These are phyloP conservation scores for Suzukiozyma palmioleophila DNA, from an alignment of 1,139 yeast genomes.

Conservation along the genomic window DNA sequence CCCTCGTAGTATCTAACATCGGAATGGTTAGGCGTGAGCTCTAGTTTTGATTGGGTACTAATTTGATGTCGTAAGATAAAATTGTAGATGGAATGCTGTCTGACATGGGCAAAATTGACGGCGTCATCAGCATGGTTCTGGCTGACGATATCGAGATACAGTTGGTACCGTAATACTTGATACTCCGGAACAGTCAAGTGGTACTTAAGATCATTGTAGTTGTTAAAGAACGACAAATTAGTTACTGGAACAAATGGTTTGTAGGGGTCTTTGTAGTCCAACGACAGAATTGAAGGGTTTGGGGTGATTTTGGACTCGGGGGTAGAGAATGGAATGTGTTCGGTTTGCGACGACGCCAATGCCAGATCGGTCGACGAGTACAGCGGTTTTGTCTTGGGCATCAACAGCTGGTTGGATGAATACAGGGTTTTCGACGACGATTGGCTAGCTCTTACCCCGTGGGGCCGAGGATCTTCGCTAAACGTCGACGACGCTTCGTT, in stretches of 20 bases:
- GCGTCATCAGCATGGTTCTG: slow-evolving; percentile 37
- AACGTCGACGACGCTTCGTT: too few relatives aligned
- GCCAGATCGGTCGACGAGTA: too few relatives aligned
- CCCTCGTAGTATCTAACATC: slow-evolving; percentile 28
- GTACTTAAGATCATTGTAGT: slow-evolving; percentile 17
- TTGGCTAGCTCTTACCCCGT: too few relatives aligned
- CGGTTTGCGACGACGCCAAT: too few relatives aligned
- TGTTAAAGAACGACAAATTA: slow-evolving; percentile 24
- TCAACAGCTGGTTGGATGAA: too few relatives aligned
- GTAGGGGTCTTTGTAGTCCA: not conserved
- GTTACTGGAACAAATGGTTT: slow-evolving; percentile 19
- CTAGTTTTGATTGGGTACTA: slow-evolving; percentile 8
- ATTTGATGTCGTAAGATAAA: slow-evolving; percentile 26
- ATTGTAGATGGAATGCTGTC: slow-evolving; percentile 35
- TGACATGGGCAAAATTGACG: slow-evolving; percentile 36
- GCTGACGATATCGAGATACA: slow-evolving; percentile 29
- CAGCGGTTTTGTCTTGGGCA: too few relatives aligned
- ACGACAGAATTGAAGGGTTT: not conserved
- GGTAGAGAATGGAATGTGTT: not conserved
- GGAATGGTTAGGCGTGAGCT: slow-evolving; percentile 10
- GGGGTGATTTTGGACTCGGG: not conserved
- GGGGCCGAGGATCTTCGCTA: too few relatives aligned
- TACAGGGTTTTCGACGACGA: too few relatives aligned
- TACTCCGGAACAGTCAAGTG: slow-evolving; percentile 26
- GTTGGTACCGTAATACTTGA: slow-evolving; percentile 31